These are phyloP conservation scores for Fusarium anguioides DNA, from an alignment of 2,329 filamentous ascomycete species.

Conservation along the genomic window DNA sequence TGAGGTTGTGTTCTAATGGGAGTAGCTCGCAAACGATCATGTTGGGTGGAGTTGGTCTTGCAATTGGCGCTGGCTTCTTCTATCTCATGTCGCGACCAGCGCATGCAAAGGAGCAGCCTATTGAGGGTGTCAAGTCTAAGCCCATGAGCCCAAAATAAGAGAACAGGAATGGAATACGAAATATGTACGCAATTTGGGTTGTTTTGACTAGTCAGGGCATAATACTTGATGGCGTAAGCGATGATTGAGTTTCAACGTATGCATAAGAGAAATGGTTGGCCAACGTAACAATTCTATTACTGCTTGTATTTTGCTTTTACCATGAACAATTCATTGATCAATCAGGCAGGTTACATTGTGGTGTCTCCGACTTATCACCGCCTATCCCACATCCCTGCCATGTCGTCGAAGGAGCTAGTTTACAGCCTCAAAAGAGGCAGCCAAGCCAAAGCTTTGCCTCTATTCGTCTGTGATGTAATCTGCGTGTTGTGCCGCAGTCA, in stretches of 20 bases:
- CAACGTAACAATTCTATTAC: neutral
- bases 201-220: neutral
- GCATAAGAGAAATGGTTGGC: neutral
- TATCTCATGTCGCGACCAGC: slow-evolving; percentile 18
- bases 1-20: neutral
- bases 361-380: slow-evolving; percentile 10
- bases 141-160: neutral
- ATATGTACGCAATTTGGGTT: neutral
- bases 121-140: slow-evolving; percentile 3
- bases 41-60: slow-evolving; percentile 29
- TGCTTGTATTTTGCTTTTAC: neutral
- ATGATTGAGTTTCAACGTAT: neutral
- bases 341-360: neutral
- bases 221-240: slow-evolving; percentile 30
- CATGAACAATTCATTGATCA: neutral
- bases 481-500: slow-evolving; percentile 8
- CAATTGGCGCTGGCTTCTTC: slow-evolving; percentile 31
- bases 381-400: neutral
- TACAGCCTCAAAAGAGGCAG: slow-evolving; percentile 28
- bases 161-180: neutral
- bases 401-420: neutral
- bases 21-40: slow-evolving; percentile 16
- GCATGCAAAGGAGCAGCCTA: slow-evolving; percentile 15
- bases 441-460: slow-evolving; percentile 22
- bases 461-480: slow-evolving; percentile 12